These are phyloP conservation scores for Isatis tinctoria DNA, from an alignment of 345 rosid species.

Conservation along the genomic window DNA sequence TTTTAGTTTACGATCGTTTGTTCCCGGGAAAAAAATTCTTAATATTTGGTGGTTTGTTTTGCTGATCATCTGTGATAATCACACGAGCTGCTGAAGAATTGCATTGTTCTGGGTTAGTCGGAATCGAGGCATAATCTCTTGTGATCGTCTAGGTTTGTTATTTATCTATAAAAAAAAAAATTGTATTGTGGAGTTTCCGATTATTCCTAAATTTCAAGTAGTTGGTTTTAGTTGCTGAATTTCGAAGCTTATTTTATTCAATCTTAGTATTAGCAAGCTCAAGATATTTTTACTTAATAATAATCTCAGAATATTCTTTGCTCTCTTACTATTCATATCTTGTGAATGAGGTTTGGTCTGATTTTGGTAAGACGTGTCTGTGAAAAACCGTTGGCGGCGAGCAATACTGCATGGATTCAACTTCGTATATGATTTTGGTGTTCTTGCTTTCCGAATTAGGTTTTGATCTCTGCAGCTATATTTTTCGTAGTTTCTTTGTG, in stretches of 20 bases:
- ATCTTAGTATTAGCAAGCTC: slow-evolving; percentile 35
- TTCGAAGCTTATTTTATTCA: slow-evolving; percentile 12
- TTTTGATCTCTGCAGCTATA: slow-evolving; percentile 1
- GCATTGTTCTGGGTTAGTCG: slow-evolving; percentile 13
- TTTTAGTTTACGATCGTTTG: background rate
- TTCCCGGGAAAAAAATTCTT: background rate
- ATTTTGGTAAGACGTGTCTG: background rate
- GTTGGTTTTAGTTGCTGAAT: slow-evolving; percentile 20
- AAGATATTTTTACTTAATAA: background rate
- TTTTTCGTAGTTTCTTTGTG: no score
- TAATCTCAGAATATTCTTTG: background rate
- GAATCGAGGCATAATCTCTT: background rate
- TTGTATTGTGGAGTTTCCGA: slow-evolving; percentile 22
- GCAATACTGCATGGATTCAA: background rate
- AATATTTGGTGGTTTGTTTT: slow-evolving; percentile 2
- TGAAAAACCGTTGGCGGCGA: background rate
- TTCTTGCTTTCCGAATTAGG: slow-evolving; percentile 6
- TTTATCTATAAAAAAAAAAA: no score
- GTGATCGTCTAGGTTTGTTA: background rate
- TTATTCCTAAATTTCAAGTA: background rate
- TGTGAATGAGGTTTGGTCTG: slow-evolving; percentile 5
- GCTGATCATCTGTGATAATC: background rate
- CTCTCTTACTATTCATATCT: background rate
- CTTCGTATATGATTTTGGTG: background rate
- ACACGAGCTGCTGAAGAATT: slow-evolving; percentile 15